Evolutionary conservation across 495 filamentous ascomycete species (phyloP).

Genomic region (Paragyromitra xinjiangensis): DNA sequence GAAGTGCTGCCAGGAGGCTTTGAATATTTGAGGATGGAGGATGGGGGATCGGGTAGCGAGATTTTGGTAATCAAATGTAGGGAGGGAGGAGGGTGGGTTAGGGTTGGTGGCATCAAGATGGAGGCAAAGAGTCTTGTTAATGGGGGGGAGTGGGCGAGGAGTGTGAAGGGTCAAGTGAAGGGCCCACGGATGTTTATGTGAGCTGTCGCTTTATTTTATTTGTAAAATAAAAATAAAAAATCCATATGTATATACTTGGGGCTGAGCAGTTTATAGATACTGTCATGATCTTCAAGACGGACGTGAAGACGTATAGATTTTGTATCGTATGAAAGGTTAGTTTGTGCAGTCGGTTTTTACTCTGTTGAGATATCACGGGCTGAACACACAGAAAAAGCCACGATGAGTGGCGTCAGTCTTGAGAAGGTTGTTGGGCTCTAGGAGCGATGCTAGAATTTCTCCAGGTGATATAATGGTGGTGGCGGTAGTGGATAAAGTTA

Average conservation of each 20-base stretch:
- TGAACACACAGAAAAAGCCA: neutral
- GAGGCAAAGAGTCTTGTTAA: slow-evolving; percentile 50
- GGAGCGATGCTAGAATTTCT: neutral
- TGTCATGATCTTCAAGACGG: neutral
- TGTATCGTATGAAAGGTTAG: neutral
- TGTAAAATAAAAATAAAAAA: neutral
- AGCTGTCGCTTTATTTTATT: neutral
- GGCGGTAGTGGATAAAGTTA: neutral
- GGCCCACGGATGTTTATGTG: slow-evolving; percentile 35
- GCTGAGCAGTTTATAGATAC: neutral
- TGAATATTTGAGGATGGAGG: slow-evolving; percentile 40
- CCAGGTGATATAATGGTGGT: neutral
- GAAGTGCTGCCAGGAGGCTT: slow-evolving; percentile 41
- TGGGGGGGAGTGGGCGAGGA: slow-evolving; percentile 56
- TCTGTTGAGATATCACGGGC: neutral
- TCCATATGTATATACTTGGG: neutral
- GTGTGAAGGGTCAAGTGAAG: slow-evolving; percentile 34
- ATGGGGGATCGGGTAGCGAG: slow-evolving; percentile 20
- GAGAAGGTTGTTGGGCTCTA: neutral
- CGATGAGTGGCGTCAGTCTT: neutral
- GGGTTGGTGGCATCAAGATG: slow-evolving; percentile 48
- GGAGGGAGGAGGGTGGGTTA: slow-evolving; percentile 53
- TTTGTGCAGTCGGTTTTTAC: neutral
- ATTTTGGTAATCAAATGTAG: slow-evolving; percentile 50
- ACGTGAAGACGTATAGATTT: neutral